A percentile compares a stretch with the other conserved stretches of the same genome.
Conservation (phyloP, 2,329 filamentous ascomycete species). For the Pestalotiopsis sp. region DNA sequence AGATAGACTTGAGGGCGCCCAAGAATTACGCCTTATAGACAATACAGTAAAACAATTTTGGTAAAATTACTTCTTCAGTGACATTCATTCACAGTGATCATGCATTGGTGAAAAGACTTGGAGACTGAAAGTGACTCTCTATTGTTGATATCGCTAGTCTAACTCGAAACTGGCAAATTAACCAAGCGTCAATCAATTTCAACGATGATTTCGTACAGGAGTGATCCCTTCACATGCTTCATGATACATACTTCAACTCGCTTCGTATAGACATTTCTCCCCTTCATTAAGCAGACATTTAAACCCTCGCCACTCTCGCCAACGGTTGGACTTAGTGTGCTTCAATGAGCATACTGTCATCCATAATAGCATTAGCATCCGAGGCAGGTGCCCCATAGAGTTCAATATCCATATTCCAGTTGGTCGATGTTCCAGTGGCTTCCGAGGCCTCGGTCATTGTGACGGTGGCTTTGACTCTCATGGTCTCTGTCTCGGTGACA, state of each 20-base stretch:
- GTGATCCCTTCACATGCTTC: slow-evolving; percentile 11
- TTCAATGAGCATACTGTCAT: neutral
- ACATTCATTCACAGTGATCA: neutral
- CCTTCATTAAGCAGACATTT: neutral
- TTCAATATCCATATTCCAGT: neutral
- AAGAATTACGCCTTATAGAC: no score
- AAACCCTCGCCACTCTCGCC: neutral
- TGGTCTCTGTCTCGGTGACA: slow-evolving; percentile 33
- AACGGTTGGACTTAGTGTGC: neutral
- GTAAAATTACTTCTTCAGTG: neutral
- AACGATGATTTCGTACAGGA: neutral
- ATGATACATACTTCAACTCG: neutral
- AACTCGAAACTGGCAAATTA: neutral
- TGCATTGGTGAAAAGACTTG: neutral
- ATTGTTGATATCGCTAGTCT: slow-evolving; percentile 6
- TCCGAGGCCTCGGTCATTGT: slow-evolving; percentile 9
- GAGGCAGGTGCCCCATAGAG: neutral
- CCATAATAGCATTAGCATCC: neutral
- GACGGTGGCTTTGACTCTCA: slow-evolving; percentile 27
- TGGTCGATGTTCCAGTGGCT: neutral
- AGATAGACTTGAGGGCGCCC: no score
- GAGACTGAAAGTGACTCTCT: neutral
- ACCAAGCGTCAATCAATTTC: neutral
- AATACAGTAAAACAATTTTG: no score
- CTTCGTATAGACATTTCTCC: neutral